Conservation (phyloP, 495 filamentous ascomycete species). For the Aspergillus indologenus region DNA sequence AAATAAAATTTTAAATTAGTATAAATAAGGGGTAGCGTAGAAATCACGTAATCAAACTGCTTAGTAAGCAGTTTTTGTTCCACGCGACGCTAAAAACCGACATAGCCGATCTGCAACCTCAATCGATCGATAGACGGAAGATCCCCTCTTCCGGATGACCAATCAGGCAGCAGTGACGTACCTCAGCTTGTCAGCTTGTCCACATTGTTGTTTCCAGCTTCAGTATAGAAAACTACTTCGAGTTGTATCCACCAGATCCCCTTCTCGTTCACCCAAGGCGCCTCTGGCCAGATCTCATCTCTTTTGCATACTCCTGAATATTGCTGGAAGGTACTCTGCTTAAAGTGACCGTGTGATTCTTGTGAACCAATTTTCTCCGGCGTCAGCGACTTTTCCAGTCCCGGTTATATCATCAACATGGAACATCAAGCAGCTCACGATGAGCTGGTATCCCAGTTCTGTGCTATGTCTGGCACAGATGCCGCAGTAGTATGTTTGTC, state of each 20-base stretch:
- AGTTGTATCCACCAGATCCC: too few relatives aligned
- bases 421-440: constrained; percentile 61
- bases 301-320: background rate
- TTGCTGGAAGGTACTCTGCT: background rate
- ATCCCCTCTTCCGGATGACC: constrained; percentile 39
- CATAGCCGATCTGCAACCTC: too few relatives aligned
- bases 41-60: too few relatives aligned
- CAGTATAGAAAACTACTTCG: background rate
- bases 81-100: too few relatives aligned
- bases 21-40: too few relatives aligned
- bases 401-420: constrained; percentile 35
- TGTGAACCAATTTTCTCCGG: background rate
- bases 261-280: too few relatives aligned
- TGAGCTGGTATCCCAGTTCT: constrained; percentile 69
- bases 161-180: constrained; percentile 50
- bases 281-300: too few relatives aligned
- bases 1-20: too few relatives aligned
- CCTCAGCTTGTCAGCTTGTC: constrained; percentile 18
- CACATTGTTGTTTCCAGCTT: constrained; percentile 20
- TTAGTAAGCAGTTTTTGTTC: too few relatives aligned
- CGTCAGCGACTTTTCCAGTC: background rate
- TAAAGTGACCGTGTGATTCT: background rate
- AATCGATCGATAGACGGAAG: constrained; percentile 27
- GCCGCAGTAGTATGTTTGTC: constrained; percentile 56
- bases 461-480: constrained; percentile 63